These are phyloP conservation scores for Trichoderma sp. DNA, from an alignment of 2,329 filamentous ascomycete species.

Conservation along the genomic window DNA sequence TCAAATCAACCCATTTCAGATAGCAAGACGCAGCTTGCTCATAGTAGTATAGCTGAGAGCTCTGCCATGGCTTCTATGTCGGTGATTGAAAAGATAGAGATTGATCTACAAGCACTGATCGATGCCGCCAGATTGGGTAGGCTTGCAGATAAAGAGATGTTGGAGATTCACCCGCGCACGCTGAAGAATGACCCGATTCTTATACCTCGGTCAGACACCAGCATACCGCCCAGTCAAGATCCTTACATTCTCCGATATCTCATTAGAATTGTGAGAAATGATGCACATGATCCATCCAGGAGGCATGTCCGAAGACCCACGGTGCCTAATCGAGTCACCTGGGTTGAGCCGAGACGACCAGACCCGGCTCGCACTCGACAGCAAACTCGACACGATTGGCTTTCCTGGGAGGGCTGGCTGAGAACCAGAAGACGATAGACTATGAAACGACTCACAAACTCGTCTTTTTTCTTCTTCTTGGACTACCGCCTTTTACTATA, in stretches of 20 bases:
- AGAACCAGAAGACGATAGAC: constrained; percentile 36
- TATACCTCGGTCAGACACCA: constrained; percentile 35
- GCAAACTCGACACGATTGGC: constrained; percentile 20
- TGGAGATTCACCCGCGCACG: constrained; percentile 49
- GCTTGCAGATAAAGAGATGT: constrained; percentile 35
- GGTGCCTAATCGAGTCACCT: constrained; percentile 26
- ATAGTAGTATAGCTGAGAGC: constrained; percentile 16
- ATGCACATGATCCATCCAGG: neutral
- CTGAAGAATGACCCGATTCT: constrained; percentile 46
- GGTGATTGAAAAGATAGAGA: constrained; percentile 27
- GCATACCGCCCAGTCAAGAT: constrained; percentile 48
- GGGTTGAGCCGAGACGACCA: constrained; percentile 34
- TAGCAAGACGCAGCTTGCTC: neutral
- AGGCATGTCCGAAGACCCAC: constrained; percentile 27
- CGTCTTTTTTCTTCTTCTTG: neutral
- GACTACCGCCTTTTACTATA: neutral
- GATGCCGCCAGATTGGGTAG: constrained; percentile 39
- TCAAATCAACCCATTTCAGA: neutral
- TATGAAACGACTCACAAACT: neutral
- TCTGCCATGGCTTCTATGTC: constrained; percentile 3
- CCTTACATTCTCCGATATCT: constrained; percentile 40
- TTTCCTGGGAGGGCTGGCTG: constrained; percentile 35
- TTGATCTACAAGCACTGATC: constrained; percentile 41
- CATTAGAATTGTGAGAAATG: constrained; percentile 23
- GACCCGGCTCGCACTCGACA: constrained; percentile 24